Percentiles rank a stretch among this genome's conserved stretches.
Evolutionary conservation across 805 yeast genomes (phyloP).

Genomic region (Clavispora santaluciae): DNA sequence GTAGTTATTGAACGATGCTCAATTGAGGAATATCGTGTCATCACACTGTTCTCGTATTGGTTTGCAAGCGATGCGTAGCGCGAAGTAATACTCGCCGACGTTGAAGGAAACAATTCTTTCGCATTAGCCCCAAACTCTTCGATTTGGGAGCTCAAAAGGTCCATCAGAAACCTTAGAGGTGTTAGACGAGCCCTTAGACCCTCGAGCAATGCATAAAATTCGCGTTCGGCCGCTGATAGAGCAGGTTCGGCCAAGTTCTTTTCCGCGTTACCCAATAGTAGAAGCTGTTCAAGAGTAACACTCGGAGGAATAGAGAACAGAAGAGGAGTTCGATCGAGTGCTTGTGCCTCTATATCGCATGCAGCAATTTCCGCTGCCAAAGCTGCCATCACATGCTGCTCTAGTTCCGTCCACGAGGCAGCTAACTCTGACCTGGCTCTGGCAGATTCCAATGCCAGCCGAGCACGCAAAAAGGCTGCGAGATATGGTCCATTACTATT

Average conservation of each 20-base stretch:
- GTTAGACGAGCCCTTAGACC: slow-evolving; percentile 3
- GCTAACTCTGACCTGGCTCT: slow-evolving; percentile 5
- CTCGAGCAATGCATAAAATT: neutral
- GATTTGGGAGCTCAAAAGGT: slow-evolving; percentile 6
- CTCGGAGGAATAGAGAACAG: neutral
- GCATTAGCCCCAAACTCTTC: slow-evolving; percentile 1
- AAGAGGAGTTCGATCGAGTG: neutral
- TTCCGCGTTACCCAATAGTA: neutral
- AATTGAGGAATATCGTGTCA: neutral
- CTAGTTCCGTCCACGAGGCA: slow-evolving; percentile 6
- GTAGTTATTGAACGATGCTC: neutral
- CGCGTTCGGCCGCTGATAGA: slow-evolving; percentile 3
- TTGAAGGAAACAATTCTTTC: neutral
- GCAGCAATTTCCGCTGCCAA: slow-evolving; percentile 1
- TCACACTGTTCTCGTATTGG: neutral
- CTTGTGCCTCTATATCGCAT: neutral
- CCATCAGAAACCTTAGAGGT: slow-evolving; percentile 11
- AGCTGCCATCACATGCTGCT: slow-evolving; percentile 4
- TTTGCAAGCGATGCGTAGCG: neutral
- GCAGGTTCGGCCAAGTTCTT: slow-evolving; percentile 3
- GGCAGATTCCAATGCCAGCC: neutral
- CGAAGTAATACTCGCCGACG: neutral
- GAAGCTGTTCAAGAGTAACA: neutral
- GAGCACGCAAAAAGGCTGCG: neutral
- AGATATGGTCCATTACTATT: neutral